Percentiles rank a stretch among this genome's conserved stretches.
These are phyloP conservation scores for Paraleonurus japonicus DNA, from an alignment of 257 asterid genomes.

Conservation along the genomic window DNA sequence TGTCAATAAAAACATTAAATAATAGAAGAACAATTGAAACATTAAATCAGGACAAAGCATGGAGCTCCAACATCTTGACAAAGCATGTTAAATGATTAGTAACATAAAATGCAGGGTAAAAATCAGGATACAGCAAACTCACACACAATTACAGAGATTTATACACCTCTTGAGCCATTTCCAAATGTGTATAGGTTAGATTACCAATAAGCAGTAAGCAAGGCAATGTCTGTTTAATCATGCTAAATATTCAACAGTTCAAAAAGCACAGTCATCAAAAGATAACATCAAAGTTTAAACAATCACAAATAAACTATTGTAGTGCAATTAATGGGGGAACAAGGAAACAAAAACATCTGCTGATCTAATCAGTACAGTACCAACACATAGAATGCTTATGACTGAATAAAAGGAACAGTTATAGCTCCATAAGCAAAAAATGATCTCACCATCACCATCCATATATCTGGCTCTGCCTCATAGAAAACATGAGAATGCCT, in stretches of 20 bases:
- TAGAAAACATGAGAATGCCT: slow-evolving; percentile 86
- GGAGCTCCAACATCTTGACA: slow-evolving; percentile 3
- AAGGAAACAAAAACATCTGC: neutral
- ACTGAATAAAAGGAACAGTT: slow-evolving; percentile 9
- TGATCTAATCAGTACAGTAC: neutral
- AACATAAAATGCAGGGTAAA: neutral
- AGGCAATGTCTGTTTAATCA: neutral
- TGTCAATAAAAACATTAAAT: neutral
- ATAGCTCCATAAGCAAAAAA: slow-evolving; percentile 19
- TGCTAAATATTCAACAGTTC: neutral
- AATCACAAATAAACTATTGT: neutral
- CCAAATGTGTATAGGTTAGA: neutral
- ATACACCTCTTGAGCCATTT: slow-evolving; percentile 7
- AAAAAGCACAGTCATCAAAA: neutral
- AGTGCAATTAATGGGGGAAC: neutral
- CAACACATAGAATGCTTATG: neutral
- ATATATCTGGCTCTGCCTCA: slow-evolving; percentile 95
- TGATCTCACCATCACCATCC: slow-evolving; percentile 75
- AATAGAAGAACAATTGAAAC: neutral
- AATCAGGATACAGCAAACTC: neutral
- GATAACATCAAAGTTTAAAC: neutral
- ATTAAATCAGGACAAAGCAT: neutral
- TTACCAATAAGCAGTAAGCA: neutral
- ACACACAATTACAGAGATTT: neutral
- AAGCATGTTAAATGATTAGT: slow-evolving; percentile 1